phyloP scores from a whole-genome alignment of 148 eudicot species.

The Silene latifolia region DNA sequence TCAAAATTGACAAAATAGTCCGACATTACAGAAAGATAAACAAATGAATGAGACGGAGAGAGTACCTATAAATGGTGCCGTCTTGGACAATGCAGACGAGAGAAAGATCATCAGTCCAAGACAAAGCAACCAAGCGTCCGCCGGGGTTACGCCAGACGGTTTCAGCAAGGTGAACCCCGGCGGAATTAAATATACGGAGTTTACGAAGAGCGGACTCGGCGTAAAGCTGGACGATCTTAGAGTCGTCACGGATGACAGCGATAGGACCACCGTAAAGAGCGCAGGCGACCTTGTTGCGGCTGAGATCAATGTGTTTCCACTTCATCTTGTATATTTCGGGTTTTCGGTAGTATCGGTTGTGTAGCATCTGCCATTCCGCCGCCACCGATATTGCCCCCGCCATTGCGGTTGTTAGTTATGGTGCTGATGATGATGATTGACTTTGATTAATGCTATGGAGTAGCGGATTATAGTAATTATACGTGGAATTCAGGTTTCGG shows the following conservation, averaged over 20 bases:
- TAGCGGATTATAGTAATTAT: no score
- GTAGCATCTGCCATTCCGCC: slow-evolving; percentile 94
- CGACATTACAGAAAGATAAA: background rate
- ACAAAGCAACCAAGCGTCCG: slow-evolving; percentile 70
- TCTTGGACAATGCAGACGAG: slow-evolving; percentile 87
- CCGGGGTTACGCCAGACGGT: slow-evolving; percentile 88
- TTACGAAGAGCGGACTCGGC: slow-evolving; percentile 93
- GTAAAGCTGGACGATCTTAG: slow-evolving; percentile 92
- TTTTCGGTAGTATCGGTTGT: slow-evolving; percentile 89
- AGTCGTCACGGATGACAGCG: slow-evolving; percentile 90
- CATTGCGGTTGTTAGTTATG: slow-evolving; percentile 10
- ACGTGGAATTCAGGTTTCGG: no score
- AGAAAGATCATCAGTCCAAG: slow-evolving; percentile 81
- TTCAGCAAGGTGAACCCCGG: slow-evolving; percentile 66
- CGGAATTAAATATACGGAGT: slow-evolving; percentile 83
- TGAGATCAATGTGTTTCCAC: slow-evolving; percentile 81
- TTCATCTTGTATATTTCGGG: slow-evolving; percentile 71
- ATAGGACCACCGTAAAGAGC: slow-evolving; percentile 92
- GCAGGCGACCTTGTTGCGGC: slow-evolving; percentile 88
- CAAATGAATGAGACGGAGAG: background rate
- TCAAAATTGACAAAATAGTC: background rate
- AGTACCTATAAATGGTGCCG: slow-evolving; percentile 64
- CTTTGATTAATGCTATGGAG: no score
- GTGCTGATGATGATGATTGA: no score
- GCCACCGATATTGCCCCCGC: slow-evolving; percentile 64